Base-by-base conservation (phyloP, 345 rosid genomes). In the Trapa incisa region DNA sequence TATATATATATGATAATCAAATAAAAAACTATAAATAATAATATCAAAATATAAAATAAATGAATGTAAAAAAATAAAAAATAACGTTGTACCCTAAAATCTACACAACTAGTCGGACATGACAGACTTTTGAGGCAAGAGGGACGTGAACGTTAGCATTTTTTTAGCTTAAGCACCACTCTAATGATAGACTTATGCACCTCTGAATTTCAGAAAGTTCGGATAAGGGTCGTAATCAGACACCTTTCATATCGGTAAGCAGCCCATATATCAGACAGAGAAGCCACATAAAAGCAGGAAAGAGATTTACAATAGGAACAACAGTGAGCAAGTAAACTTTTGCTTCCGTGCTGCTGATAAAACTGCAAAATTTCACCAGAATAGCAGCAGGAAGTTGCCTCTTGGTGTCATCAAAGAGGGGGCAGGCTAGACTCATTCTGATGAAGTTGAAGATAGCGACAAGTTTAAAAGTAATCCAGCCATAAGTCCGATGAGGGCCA, bases 401-500 rank as follows among this genome's bases (percentile, higher is more conserved):
- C 63, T 38, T 58, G 63, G 22, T 15, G 56, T 5, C 4, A 2
- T 15, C 5, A 7, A 3, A 15, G 56, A 50, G 56, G 22, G 56
- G 56, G 56, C 6, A 14, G 29, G 29, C 29, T 22, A 5, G 6
- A 50, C 3, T 50, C 56, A 50, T 15, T 50, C 56, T 29, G 75
- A 35, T 1, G 84, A 57, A 0, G 86, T 86, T 8, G 85, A 87
- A 57, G 97, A 77, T 73, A 86, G 57, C 5, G 84, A 75, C 60
- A 86, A 76, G 74, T 90, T 87, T 83, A 90, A 74, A 75, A 90
- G 81, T 72, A 86, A 83, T 39, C 98, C 97, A 33, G 78, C 80
- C 85, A 84, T 72, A 67, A 93, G 81, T 43, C 98, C 97, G 7
- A 90, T 81, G 47, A 90, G 81, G 65, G 89, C 97, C 71, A 93